Evolutionary conservation across 192 early-diverging fungal genomes (phyloP), one percentile per base, ranked within the genome.

Genomic region (Podila verticillata): DNA sequence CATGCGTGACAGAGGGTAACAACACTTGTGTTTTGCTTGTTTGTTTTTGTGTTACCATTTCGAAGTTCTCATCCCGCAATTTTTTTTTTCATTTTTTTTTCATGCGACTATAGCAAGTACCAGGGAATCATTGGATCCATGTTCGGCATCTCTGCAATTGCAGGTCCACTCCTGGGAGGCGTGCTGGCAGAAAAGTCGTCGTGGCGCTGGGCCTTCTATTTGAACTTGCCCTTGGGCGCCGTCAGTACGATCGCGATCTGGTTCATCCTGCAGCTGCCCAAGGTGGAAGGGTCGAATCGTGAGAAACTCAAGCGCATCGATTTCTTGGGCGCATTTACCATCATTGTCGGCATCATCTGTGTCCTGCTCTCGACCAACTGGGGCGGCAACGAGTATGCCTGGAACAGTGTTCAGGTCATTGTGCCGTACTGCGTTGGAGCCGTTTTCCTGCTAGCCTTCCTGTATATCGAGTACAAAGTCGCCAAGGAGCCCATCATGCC

Each of bases 401-500:
- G 95, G 95, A 85, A 74, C 20, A 84, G 85, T 26, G 84, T 84
- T 22, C 72, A 85, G 6, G 71, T 92, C 22, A 84, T 91, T 57
- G 66, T 77, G 22, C 73, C 91, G 17, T 86, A 92, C 32, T 61
- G 78, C 8, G 66, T 92, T 34, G 91, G 93, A n/a, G 81, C 57
- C 4, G 15, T 88, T 3, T 47, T 90, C 32, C 48, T 88, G 28
- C 26, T 64, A 4, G 77, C 63, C 3, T 95, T 94, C 71, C 82
- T 86, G 1, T 83, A 75, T 22, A 73, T 93, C 32, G 95, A 98
- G 83, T 75, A 81, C 29, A 85, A 85, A 57, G 48, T 92, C 22
- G 84, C 95, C 3, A 74, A 81, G 29, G 89, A 91, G 48, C 95
- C 96, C 4, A 83, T 97, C 49, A 83, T 95, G 34, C 92, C 95